Conservation (phyloP, 2,329 filamentous ascomycete species). For the Hymenoscyphus infarciens region DNA sequence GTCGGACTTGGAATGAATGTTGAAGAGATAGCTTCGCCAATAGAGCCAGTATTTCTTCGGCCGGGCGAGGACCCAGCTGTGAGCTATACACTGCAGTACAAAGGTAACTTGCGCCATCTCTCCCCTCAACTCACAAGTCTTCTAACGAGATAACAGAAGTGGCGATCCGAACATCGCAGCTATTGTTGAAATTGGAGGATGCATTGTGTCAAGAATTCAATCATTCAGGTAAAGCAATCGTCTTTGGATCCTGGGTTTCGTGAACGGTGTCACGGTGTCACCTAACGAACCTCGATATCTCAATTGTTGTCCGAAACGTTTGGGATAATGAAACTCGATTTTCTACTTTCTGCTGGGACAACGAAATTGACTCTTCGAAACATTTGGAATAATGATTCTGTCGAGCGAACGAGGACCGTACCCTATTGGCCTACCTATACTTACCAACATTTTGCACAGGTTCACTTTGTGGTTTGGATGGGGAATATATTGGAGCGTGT, state of each 20-base stretch:
- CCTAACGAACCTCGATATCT: no score
- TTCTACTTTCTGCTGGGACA: no score
- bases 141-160: conserved; percentile 16
- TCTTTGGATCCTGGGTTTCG: conserved; percentile 50
- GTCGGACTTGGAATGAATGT: conserved; percentile 69
- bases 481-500: no score
- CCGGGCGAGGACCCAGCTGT: conserved; percentile 56
- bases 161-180: conserved; percentile 59
- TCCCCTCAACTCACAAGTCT: no score
- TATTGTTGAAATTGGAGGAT: conserved; percentile 64
- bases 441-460: no score
- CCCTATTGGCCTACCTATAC: no score
- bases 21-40: conserved; percentile 45
- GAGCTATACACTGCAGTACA: conserved; percentile 66
- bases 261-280: conserved; percentile 6
- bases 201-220: conserved; percentile 57
- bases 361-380: no score
- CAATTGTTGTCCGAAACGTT: no score
- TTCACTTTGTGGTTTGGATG: no score
- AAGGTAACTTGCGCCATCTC: conserved; percentile 48
- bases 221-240: conserved; percentile 61
- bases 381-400: no score
- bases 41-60: conserved; percentile 46
- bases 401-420: no score
- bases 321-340: no score